Conservation (phyloP, 2,329 filamentous ascomycete genomes). For the Podosphaera leucotricha region DNA sequence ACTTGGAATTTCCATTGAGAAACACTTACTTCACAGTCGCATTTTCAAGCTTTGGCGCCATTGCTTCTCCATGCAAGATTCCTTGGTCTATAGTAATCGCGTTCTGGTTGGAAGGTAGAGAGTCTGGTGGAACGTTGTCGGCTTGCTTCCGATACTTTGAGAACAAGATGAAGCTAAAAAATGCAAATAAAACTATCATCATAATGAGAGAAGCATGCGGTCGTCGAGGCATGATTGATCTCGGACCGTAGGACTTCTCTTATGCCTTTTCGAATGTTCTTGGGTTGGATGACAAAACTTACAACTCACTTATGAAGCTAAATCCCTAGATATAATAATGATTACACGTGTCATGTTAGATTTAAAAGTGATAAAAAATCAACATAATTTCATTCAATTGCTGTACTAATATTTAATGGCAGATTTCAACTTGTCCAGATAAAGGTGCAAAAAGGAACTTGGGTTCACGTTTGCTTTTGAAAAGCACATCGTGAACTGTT, state of each 20-base stretch:
- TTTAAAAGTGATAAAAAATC: background rate
- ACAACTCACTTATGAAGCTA: background rate
- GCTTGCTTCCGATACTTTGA: conserved; percentile 16
- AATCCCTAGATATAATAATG: background rate
- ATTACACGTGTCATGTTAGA: background rate
- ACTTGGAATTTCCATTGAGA: background rate
- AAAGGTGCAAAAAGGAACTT: no score
- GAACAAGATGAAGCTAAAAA: conserved; percentile 35
- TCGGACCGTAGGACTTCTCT: background rate
- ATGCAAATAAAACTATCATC: conserved; percentile 29
- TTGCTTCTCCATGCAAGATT: conserved; percentile 42
- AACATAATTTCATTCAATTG: no score
- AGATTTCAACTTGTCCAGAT: no score
- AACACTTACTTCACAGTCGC: conserved; percentile 46
- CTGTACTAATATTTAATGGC: no score
- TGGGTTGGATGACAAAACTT: background rate
- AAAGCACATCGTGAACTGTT: no score
- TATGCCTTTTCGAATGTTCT: background rate
- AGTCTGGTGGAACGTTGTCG: conserved; percentile 7
- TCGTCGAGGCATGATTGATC: conserved; percentile 12
- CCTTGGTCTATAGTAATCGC: conserved; percentile 18
- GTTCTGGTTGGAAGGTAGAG: conserved; percentile 5
- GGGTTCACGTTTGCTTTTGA: no score
- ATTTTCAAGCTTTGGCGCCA: conserved; percentile 63
- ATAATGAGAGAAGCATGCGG: conserved; percentile 29